These are phyloP conservation scores for Hanseniaspora uvarum DNA, from an alignment of 1,139 yeast species.

Conservation along the genomic window DNA sequence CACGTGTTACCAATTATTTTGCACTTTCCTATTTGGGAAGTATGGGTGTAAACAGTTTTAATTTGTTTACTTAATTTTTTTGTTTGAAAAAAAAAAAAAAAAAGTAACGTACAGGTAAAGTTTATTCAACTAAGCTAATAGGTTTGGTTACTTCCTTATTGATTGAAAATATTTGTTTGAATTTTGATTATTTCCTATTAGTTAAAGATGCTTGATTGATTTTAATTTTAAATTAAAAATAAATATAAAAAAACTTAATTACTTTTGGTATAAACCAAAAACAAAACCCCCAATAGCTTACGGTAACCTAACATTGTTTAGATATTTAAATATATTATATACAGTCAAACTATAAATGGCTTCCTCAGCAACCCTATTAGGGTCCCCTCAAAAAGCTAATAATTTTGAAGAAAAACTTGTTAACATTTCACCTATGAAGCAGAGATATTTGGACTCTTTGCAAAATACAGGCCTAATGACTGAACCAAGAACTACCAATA, in stretches of 20 bases:
- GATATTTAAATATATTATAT: background rate
- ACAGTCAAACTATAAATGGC: background rate
- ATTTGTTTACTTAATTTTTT: background rate
- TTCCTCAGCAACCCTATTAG: conserved; percentile 12
- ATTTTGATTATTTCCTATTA: background rate
- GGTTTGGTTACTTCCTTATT: background rate
- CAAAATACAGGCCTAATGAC: conserved; percentile 19
- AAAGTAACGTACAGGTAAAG: background rate
- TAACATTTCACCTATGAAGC: conserved; percentile 19
- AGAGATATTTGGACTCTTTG: conserved; percentile 26
- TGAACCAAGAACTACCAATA: conserved; percentile 21
- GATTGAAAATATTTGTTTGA: background rate
- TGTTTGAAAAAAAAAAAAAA: conserved; percentile 1
- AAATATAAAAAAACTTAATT: background rate
- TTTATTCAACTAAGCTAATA: background rate
- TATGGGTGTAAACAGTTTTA: background rate
- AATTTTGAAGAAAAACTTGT: conserved; percentile 1
- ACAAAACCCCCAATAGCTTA: background rate
- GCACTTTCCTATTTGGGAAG: background rate
- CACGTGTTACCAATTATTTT: background rate
- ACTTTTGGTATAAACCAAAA: background rate
- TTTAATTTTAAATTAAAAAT: background rate
- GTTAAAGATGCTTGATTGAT: background rate
- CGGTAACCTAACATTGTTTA: background rate
- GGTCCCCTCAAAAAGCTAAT: conserved; percentile 16